Conservation (phyloP, 2,329 filamentous ascomycete species). For the Aspergillus niger region DNA sequence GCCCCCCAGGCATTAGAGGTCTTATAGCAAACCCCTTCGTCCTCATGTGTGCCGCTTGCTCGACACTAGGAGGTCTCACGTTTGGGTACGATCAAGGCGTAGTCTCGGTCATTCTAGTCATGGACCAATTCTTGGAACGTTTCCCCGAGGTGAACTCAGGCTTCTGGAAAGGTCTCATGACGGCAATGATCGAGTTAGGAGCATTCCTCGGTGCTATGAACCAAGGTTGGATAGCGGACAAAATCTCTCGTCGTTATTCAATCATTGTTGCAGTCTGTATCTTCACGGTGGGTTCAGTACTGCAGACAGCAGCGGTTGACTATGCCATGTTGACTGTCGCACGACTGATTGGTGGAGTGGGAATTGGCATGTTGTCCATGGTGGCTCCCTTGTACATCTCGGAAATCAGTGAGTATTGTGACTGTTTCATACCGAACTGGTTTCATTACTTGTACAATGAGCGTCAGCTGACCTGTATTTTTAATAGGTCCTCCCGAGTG, state of each 20-base stretch:
- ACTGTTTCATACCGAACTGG: not conserved
- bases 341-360: conserved; percentile 53
- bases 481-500: conserved; percentile 47
- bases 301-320: conserved; percentile 54
- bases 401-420: conserved; percentile 44
- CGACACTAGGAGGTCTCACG: conserved; percentile 53
- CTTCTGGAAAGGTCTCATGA: conserved; percentile 51
- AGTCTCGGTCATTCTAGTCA: conserved; percentile 52
- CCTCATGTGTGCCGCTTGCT: conserved; percentile 54
- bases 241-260: conserved; percentile 54
- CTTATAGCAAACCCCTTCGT: conserved; percentile 54
- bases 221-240: conserved; percentile 55
- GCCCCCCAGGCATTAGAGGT: conserved; percentile 47
- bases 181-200: conserved; percentile 59
- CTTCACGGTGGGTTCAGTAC: conserved; percentile 54
- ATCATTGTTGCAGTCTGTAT: conserved; percentile 55
- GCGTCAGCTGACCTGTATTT: not conserved
- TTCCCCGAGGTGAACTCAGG: conserved; percentile 49
- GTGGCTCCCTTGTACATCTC: conserved; percentile 57
- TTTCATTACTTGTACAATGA: not conserved
- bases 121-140: conserved; percentile 53
- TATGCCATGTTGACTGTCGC: conserved; percentile 56
- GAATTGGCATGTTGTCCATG: conserved; percentile 54
- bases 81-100: conserved; percentile 55
- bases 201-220: conserved; percentile 51